phyloP scores from a whole-genome alignment of 2,329 filamentous ascomycete species.

The Paramyrothecium sp. region DNA sequence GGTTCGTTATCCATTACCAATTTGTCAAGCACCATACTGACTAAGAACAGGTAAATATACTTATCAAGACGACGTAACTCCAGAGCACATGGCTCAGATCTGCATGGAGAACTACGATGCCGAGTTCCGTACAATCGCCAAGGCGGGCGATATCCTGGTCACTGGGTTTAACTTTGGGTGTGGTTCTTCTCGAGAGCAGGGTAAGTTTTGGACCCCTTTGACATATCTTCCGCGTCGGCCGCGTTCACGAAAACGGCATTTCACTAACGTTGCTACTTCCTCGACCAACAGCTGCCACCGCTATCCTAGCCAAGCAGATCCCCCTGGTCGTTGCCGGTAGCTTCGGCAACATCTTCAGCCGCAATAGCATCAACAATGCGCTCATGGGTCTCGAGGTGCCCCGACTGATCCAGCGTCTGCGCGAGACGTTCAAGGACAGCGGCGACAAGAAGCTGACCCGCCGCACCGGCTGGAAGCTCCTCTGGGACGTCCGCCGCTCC shows the following conservation, averaged over 20 bases:
- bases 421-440: slow-evolving; percentile 55
- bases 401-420: slow-evolving; percentile 61
- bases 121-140: slow-evolving; percentile 62
- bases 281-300: slow-evolving; percentile 84
- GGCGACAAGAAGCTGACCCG: slow-evolving; percentile 59
- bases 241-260: too few species aligned
- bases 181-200: slow-evolving; percentile 76
- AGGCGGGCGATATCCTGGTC: slow-evolving; percentile 76
- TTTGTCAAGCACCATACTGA: slow-evolving; percentile 4
- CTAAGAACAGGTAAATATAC: slow-evolving; percentile 67
- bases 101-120: slow-evolving; percentile 95
- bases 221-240: too few species aligned
- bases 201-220: too few species aligned
- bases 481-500: slow-evolving; percentile 76
- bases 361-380: slow-evolving; percentile 79
- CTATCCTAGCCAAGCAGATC: slow-evolving; percentile 78
- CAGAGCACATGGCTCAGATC: slow-evolving; percentile 79
- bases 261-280: too few species aligned
- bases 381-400: slow-evolving; percentile 72
- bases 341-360: slow-evolving; percentile 80
- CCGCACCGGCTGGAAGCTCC: slow-evolving; percentile 78
- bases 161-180: slow-evolving; percentile 87
- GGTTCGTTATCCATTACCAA: slow-evolving; percentile 57
- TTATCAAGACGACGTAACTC: slow-evolving; percentile 80
- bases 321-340: slow-evolving; percentile 77